Base-by-base conservation (phyloP, 2,329 filamentous ascomycete genomes). In the Colletotrichum liriopes region DNA sequence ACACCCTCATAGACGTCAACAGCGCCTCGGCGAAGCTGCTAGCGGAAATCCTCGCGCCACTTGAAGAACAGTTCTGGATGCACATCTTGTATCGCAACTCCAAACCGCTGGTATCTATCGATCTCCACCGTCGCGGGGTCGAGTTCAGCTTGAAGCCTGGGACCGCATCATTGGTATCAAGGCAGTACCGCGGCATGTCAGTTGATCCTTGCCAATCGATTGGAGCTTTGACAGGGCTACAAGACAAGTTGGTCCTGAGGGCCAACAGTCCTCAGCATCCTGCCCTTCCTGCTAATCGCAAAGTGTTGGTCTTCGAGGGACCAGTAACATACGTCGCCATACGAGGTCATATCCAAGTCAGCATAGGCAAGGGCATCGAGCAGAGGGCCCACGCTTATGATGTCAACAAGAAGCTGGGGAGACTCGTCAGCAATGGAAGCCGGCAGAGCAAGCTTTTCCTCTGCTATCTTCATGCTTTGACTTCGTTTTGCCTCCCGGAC, bases 391-490 rank as follows among this genome's bases (percentile, higher is more conserved):
- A 89, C 56, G 74, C 79, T 0, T 92, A 88, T 73, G 75, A 77
- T 0, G 76, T 93, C 0, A 87, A 92, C 71, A 56, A 74, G 0
- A 78, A 78, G 1, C 83, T 93, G 0, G 84, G 88, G 0, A 80
- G 86, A 4, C 75, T 93, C 0, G 72, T 82, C 0, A 87, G 88
- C n/a, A 88, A 85, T 72, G 86, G 86, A 0, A 86, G 80, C 16
- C 59, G 90, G 0, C 82, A 85, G 18, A 88, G 87, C 77, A 88
- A 86, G 65, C 78, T 93, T 0, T 83, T 85, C n/a, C 79, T 89
- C 0, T 81, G 81, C 12, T 86, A 87, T 35, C 77, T 92, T 0
- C 89, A 92, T 73, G 88, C 85, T 0, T 67, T 90, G 0, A 91
- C 89, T 0, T 87, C 88, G 71, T 0, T 83, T 84, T 61, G 87